phyloP scores from a whole-genome alignment of 148 eudicot species.

The Limonium bicolor region DNA sequence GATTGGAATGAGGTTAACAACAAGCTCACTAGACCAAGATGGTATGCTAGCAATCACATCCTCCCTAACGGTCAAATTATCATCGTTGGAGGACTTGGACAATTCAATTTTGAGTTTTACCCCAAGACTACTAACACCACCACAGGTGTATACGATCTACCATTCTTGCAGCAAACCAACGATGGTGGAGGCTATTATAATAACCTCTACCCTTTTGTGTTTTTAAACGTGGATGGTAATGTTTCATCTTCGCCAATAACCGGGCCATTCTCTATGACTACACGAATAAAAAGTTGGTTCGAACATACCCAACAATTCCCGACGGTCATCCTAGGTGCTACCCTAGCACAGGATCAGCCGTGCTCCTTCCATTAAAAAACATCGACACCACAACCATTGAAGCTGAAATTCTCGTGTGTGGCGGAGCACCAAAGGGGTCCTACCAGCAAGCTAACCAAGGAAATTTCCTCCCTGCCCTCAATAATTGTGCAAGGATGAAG shows the following conservation, averaged over 20 bases:
- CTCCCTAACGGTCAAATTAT: slow-evolving; percentile 55
- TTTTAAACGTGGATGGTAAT: slow-evolving; percentile 50
- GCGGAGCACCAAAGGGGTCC: slow-evolving; percentile 45
- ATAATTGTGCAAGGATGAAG: slow-evolving; percentile 33
- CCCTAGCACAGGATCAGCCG: slow-evolving; percentile 70
- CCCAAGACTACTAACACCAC: slow-evolving; percentile 19
- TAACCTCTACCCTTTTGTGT: slow-evolving; percentile 64
- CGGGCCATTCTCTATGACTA: slow-evolving; percentile 58
- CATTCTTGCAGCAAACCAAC: slow-evolving; percentile 29
- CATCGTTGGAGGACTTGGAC: slow-evolving; percentile 46
- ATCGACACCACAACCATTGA: neutral
- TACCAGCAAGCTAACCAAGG: slow-evolving; percentile 9
- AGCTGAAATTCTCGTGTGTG: slow-evolving; percentile 46
- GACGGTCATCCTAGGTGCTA: slow-evolving; percentile 54
- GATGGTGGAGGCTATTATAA: slow-evolving; percentile 25
- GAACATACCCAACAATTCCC: slow-evolving; percentile 39
- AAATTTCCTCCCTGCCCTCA: slow-evolving; percentile 19
- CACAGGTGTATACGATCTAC: slow-evolving; percentile 12
- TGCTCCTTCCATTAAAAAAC: slow-evolving; percentile 39
- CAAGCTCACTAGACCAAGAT: slow-evolving; percentile 8
- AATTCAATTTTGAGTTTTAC: slow-evolving; percentile 45
- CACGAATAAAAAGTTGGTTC: slow-evolving; percentile 15
- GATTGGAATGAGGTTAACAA: slow-evolving; percentile 42
- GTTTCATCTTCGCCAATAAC: slow-evolving; percentile 69
- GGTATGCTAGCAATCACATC: slow-evolving; percentile 56